Conservation (phyloP, 202 grass and related monocot genomes). For the Cymbopogon flexuosus region DNA sequence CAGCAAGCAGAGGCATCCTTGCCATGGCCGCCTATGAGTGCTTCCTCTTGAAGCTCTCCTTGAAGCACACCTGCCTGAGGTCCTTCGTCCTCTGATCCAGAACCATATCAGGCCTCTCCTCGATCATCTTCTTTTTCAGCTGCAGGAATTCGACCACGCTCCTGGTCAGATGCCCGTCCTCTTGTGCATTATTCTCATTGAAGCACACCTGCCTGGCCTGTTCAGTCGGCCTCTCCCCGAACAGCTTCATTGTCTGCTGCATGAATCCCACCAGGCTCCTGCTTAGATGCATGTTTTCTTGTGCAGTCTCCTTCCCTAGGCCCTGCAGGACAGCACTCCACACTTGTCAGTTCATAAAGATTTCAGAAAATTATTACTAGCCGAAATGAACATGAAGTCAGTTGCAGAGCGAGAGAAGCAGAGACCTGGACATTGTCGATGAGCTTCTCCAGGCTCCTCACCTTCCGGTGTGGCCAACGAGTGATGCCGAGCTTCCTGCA, state of each 20-base stretch:
- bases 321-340: not conserved
- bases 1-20: too few relatives aligned
- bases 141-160: slow-evolving; percentile 27
- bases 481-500: slow-evolving; percentile 51
- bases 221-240: slow-evolving; percentile 39
- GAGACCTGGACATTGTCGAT: slow-evolving; percentile 51
- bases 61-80: slow-evolving; percentile 52
- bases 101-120: slow-evolving; percentile 24
- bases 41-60: slow-evolving; percentile 52
- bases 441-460: slow-evolving; percentile 53
- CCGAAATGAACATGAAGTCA: not conserved
- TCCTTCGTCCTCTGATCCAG: slow-evolving; percentile 35
- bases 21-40: not conserved
- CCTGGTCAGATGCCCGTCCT: not conserved
- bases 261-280: slow-evolving; percentile 20
- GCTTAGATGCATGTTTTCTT: not conserved
- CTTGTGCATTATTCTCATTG: not conserved
- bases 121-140: slow-evolving; percentile 25
- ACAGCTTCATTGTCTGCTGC: slow-evolving; percentile 29
- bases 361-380: not conserved
- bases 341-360: not conserved
- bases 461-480: slow-evolving; percentile 55
- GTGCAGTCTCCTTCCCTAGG: not conserved
- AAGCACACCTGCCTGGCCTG: slow-evolving; percentile 47
- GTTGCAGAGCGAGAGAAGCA: not conserved